Conservation (phyloP, 2,329 filamentous ascomycete species). For the Nakataea oryzae region DNA sequence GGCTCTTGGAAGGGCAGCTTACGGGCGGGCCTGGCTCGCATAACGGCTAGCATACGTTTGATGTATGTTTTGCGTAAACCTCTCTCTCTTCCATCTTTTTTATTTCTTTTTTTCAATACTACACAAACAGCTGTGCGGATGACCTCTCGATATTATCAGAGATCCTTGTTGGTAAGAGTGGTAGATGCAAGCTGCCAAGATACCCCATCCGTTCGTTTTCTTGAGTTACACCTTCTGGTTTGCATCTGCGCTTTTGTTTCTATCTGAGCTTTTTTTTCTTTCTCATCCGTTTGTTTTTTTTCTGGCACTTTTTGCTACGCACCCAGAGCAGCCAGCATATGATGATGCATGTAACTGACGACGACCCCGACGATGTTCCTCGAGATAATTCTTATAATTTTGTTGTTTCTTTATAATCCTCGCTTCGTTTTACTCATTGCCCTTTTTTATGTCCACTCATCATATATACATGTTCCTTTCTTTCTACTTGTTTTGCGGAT, state of each 20-base stretch:
- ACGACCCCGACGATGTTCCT: neutral
- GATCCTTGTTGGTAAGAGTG: neutral
- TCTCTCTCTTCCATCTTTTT: neutral
- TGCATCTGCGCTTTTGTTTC: neutral
- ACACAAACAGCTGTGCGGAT: too few species aligned
- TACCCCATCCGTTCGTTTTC: neutral
- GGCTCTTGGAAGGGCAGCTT: constrained; percentile 32
- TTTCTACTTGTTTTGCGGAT: neutral
- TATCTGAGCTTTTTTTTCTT: too few species aligned
- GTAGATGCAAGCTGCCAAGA: too few species aligned
- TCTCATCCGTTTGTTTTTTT: neutral
- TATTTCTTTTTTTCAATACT: neutral
- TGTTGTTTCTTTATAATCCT: neutral
- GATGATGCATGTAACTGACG: neutral
- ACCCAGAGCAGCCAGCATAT: too few species aligned
- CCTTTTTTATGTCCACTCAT: neutral
- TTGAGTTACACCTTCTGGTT: too few species aligned
- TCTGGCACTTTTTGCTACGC: neutral
- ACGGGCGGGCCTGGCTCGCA: neutral
- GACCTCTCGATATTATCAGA: too few species aligned
- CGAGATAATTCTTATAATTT: neutral
- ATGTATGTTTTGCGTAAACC: neutral
- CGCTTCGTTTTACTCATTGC: neutral
- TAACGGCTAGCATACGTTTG: neutral
- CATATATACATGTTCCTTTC: neutral